Evolutionary conservation across 805 yeast genomes (phyloP).

Genomic region (Teunomyces barrocoloradensis): DNA sequence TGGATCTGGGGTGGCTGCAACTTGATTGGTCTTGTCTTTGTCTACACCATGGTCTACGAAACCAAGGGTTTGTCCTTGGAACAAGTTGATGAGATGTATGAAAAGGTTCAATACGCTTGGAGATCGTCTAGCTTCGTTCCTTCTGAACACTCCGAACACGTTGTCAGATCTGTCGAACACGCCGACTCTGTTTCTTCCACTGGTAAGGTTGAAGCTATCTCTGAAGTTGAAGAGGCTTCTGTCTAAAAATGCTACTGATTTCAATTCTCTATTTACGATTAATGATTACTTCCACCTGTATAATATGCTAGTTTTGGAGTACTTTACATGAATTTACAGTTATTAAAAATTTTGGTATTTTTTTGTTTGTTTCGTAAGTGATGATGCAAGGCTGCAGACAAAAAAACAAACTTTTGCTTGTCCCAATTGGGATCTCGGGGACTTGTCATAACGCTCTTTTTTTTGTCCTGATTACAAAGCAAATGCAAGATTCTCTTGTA

Average conservation of each 20-base stretch:
- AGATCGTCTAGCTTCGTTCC: constrained; percentile 31
- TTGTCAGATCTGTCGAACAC: constrained; percentile 27
- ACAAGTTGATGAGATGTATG: constrained; percentile 41
- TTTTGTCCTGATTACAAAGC: no score
- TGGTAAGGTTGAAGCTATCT: constrained; percentile 24
- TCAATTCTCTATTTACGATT: not conserved
- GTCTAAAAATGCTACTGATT: constrained; percentile 10
- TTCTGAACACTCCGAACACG: constrained; percentile 30
- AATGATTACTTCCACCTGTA: not conserved
- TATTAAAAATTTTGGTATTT: not conserved
- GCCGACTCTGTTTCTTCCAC: constrained; percentile 11
- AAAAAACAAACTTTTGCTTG: no score
- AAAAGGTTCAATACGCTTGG: constrained; percentile 32
- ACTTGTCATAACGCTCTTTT: no score
- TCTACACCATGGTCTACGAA: constrained; percentile 35
- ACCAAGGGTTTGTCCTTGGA: constrained; percentile 42
- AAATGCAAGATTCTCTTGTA: not conserved
- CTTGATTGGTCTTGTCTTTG: constrained; percentile 31
- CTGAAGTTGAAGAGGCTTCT: constrained; percentile 29
- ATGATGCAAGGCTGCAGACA: not conserved
- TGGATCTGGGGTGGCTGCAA: constrained; percentile 44
- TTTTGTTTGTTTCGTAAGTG: not conserved
- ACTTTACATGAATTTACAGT: not conserved
- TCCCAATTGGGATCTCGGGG: no score
- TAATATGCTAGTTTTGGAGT: not conserved